Conservation (phyloP, 225 moss, liverwort and hornwort genomes). For the Marchantia polymorpha region DNA sequence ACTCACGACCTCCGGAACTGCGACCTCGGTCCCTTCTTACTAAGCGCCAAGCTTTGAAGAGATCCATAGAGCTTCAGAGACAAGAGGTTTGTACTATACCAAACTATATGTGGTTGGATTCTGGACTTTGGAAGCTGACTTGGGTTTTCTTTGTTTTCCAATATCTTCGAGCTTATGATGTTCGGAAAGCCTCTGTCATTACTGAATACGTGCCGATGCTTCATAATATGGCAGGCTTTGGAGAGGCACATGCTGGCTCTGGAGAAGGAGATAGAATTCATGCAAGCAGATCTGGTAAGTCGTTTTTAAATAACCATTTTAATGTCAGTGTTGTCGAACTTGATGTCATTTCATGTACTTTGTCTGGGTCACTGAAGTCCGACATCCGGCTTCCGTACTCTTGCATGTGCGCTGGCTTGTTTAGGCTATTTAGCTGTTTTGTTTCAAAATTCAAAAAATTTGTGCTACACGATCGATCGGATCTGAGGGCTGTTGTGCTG, state of each 20-base stretch:
- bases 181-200: background rate
- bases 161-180: background rate
- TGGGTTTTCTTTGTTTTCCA: background rate
- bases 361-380: too few relatives aligned
- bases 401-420: too few relatives aligned
- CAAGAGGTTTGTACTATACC: constrained; percentile 51
- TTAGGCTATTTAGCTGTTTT: too few relatives aligned
- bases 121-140: background rate
- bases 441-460: too few relatives aligned
- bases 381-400: too few relatives aligned
- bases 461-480: too few relatives aligned
- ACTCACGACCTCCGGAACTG: constrained; percentile 81
- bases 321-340: background rate
- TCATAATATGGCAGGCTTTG: constrained; percentile 54
- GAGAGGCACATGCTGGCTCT: constrained; percentile 68
- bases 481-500: too few relatives aligned
- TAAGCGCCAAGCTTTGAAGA: constrained; percentile 93
- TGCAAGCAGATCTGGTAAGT: constrained; percentile 83
- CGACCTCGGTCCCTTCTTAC: constrained; percentile 88
- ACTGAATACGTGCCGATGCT: background rate
- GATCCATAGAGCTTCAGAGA: constrained; percentile 88
- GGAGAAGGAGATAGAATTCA: constrained; percentile 68
- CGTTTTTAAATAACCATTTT: background rate
- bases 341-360: background rate
- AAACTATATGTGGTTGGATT: background rate